Conservation (phyloP, 306 rosid genomes). For the Hippophae gyantsensis region DNA sequence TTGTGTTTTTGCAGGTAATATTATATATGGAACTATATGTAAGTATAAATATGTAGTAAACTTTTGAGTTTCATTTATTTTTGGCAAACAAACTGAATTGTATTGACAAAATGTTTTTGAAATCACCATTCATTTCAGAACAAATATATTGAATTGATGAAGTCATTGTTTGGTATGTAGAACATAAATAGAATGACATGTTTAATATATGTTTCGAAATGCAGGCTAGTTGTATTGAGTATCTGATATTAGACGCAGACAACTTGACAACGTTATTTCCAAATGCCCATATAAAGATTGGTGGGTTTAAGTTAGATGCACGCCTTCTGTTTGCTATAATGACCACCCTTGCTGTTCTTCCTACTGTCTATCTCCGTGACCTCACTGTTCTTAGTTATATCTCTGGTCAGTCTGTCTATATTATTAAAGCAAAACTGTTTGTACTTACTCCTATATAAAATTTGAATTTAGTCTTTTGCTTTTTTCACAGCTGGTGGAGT, state of each 20-base stretch:
- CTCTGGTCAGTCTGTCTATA: slow-evolving; percentile 45
- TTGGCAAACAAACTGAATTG: too few relatives aligned
- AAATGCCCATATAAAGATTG: slow-evolving; percentile 57
- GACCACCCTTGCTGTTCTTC: slow-evolving; percentile 90
- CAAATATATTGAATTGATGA: too few relatives aligned
- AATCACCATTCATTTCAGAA: not conserved
- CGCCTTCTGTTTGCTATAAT: slow-evolving; percentile 59
- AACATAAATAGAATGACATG: not conserved
- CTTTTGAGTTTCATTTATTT: too few relatives aligned
- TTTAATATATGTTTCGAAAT: slow-evolving; percentile 1
- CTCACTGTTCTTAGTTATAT: slow-evolving; percentile 84
- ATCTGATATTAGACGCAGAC: slow-evolving; percentile 86
- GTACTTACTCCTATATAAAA: not conserved
- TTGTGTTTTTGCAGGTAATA: slow-evolving; percentile 50
- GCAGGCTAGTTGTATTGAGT: slow-evolving; percentile 92
- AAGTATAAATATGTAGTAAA: slow-evolving; percentile 36
- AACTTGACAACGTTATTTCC: slow-evolving; percentile 89
- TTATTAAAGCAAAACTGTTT: too few relatives aligned
- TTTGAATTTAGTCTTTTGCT: not conserved
- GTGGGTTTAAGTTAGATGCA: slow-evolving; percentile 40
- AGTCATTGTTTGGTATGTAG: too few relatives aligned
- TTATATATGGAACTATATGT: slow-evolving; percentile 88
- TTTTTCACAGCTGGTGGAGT: slow-evolving; percentile 75
- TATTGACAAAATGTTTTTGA: too few relatives aligned
- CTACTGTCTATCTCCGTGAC: slow-evolving; percentile 92